Percentiles rank a stretch among this genome's conserved stretches.
phyloP scores from a whole-genome alignment of 2,329 filamentous ascomycete genomes.

The Clarireedia hainanense region DNA sequence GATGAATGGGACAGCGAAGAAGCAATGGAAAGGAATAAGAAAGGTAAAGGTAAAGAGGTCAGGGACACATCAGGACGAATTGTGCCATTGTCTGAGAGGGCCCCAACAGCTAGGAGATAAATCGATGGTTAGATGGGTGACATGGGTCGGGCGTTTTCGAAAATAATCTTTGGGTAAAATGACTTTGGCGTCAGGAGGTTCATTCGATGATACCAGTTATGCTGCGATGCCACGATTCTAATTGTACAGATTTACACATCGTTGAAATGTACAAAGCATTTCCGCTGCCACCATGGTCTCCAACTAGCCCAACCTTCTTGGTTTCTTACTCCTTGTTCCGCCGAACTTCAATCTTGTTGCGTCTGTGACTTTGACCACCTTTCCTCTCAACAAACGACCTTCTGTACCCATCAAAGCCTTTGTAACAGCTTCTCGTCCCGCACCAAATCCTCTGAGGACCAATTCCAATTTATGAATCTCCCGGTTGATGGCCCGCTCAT shows the following conservation, averaged over 20 bases:
- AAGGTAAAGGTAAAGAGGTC: conserved; percentile 31
- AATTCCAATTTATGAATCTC: conserved; percentile 75
- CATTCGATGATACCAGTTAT: conserved; percentile 17
- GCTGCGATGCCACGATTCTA: conserved; percentile 12
- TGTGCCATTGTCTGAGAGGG: conserved; percentile 45
- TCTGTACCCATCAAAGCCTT: conserved; percentile 86
- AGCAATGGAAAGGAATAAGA: conserved; percentile 32
- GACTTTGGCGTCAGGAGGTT: conserved; percentile 6
- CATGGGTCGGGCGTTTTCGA: conserved; percentile 4
- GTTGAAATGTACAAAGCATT: conserved; percentile 10
- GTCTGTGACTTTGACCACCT: conserved; percentile 76
- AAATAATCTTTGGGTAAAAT: conserved; percentile 10
- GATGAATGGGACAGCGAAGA: conserved; percentile 40
- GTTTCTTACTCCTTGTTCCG: conserved; percentile 77
- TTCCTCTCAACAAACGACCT: conserved; percentile 64
- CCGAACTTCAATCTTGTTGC: conserved; percentile 90
- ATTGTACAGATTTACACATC: conserved; percentile 8
- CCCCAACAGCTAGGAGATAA: conserved; percentile 31
- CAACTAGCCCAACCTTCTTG: conserved; percentile 58
- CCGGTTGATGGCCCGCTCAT: conserved; percentile 69
- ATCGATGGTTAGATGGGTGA: not conserved
- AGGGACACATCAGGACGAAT: conserved; percentile 44
- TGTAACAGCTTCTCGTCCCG: conserved; percentile 77
- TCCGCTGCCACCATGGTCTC: not conserved
- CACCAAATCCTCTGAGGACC: conserved; percentile 75